Percentiles rank a stretch among this genome's conserved stretches.
Conservation (phyloP, 495 filamentous ascomycete species). For the Xylaria curta region DNA sequence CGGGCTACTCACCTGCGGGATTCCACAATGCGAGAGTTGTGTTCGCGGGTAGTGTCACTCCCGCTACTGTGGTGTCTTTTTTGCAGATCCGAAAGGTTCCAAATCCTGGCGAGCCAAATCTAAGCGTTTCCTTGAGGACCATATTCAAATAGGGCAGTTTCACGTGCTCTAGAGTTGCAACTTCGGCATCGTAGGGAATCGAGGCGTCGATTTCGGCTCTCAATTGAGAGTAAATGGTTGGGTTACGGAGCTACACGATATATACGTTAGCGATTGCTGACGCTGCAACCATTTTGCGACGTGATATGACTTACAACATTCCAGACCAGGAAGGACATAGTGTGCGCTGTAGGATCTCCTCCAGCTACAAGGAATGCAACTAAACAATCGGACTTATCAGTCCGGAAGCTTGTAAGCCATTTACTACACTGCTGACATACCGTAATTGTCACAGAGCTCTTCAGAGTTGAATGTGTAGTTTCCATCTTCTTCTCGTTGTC, state of each 20-base stretch:
- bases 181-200: slow-evolving; percentile 18
- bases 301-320: slow-evolving; percentile 6
- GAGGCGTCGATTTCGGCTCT: slow-evolving; percentile 20
- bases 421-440: not conserved
- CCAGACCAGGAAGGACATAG: slow-evolving; percentile 26
- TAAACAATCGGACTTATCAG: not conserved
- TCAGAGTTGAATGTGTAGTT: slow-evolving; percentile 26
- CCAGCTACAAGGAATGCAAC: slow-evolving; percentile 25
- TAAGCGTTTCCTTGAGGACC: slow-evolving; percentile 22
- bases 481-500: slow-evolving; percentile 21
- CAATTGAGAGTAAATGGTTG: slow-evolving; percentile 12
- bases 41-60: slow-evolving; percentile 23
- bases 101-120: slow-evolving; percentile 23
- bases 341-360: slow-evolving; percentile 26
- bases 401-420: not conserved
- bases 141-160: slow-evolving; percentile 26
- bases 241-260: slow-evolving; percentile 14
- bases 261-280: not conserved
- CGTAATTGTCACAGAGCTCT: slow-evolving; percentile 26
- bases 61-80: slow-evolving; percentile 24
- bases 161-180: slow-evolving; percentile 19
- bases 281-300: not conserved
- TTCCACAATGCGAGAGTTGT: slow-evolving; percentile 24
- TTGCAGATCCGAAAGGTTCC: slow-evolving; percentile 19
- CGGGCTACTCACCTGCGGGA: slow-evolving; percentile 17